Conservation (phyloP, 2,329 filamentous ascomycete species). For the Nothopassalora personata region DNA sequence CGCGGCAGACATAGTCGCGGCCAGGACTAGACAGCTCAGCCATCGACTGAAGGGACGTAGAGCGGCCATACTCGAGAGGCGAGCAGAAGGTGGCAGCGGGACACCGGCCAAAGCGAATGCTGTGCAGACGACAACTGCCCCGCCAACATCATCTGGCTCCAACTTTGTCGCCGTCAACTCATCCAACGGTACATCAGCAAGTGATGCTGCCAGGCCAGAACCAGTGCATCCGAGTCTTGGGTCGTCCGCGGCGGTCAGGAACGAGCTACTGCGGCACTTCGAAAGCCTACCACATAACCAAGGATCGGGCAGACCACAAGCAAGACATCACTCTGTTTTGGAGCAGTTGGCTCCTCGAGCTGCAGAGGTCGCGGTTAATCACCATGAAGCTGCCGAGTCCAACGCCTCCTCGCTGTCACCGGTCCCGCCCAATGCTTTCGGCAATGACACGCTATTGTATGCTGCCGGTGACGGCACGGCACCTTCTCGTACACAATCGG, state of each 20-base stretch:
- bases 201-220: slow-evolving; percentile 1
- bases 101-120: slow-evolving; percentile 33
- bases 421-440: slow-evolving; percentile 19
- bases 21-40: slow-evolving; percentile 70
- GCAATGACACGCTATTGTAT: slow-evolving; percentile 23
- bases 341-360: slow-evolving; percentile 2
- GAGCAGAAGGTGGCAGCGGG: slow-evolving; percentile 40
- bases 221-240: slow-evolving; percentile 31
- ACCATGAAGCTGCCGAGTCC: slow-evolving; percentile 16
- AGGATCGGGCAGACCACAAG: slow-evolving; percentile 22
- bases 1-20: slow-evolving; percentile 67
- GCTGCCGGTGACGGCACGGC: slow-evolving; percentile 13
- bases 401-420: slow-evolving; percentile 31
- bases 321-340: slow-evolving; percentile 21
- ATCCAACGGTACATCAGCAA: slow-evolving; percentile 30
- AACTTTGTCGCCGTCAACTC: slow-evolving; percentile 58
- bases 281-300: slow-evolving; percentile 54
- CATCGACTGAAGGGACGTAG: slow-evolving; percentile 72
- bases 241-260: slow-evolving; percentile 52
- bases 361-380: slow-evolving; percentile 4
- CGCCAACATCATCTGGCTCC: slow-evolving; percentile 19
- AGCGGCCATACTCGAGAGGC: slow-evolving; percentile 63
- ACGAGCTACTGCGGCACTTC: slow-evolving; percentile 59
- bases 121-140: slow-evolving; percentile 29
- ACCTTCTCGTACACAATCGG: background rate